Base-by-base conservation (phyloP, 2,329 filamentous ascomycete genomes). In the Stemphylium beticola region DNA sequence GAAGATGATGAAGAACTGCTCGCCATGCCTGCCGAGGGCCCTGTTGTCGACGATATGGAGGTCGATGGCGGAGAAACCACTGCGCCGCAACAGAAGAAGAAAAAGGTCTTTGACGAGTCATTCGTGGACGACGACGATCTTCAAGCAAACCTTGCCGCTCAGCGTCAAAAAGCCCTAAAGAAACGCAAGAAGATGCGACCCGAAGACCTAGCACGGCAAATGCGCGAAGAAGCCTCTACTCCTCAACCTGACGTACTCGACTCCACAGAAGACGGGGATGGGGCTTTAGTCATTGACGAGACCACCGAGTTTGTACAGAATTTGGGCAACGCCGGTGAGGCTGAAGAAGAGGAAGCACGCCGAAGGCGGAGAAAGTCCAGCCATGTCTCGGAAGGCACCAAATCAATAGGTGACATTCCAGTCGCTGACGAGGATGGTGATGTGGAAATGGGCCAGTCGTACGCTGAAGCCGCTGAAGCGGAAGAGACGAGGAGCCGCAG, bases 251-350 rank as follows among this genome's bases (percentile, higher is more conserved):
- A 71, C 22, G 71, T 76, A n/a, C 75, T 84, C 68, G 87, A 86
- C 17, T 84, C 87, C 26, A 86, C 88, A 44, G 83, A 83, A 20
- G 78, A 83, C 3, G 79, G 76, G 14, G 79, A 82, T 0, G 80
- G 85, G n/a, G 93, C 92, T 1, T 80, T 99, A 1, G 85, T 97
- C n/a, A 93, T 99, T 53, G 93, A 97, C 57, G 95, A 97, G 71
- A 96, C 93, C 0, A 92, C 92, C 0, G 93, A 96, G 67, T 99
- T 99, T 66, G 90, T 99, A 26, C 89, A 92, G 22, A 92, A 92
- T 49, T 77, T 99, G 50, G 89, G 88, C 12, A 83, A 78, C 2
- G 57, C 43, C 8, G 65, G 53, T 15, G 62, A 63, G 3, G 56
- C 53, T 3, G 65, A 69, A 9, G 66, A 72, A 32, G 65, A 64